Evolutionary conservation across 164 flowering plant species (phyloP), one percentile per base, ranked within the genome.

Genomic region (Echeveria elegans): DNA sequence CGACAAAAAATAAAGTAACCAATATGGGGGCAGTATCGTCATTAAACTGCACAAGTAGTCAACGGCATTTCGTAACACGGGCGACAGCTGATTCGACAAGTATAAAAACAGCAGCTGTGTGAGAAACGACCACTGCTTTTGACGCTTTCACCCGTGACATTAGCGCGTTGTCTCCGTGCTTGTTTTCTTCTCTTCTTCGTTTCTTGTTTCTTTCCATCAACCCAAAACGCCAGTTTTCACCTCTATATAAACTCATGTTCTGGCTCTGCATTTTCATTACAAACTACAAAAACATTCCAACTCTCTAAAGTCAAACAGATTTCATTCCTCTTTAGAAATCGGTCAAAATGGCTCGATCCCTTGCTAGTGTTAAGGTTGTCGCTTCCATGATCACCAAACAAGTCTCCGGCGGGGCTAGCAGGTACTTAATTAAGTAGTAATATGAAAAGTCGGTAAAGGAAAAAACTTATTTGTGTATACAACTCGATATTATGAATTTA

Each of bases 341-440:
- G 61, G 31, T 56, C 31, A 2, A 28, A 29, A 63, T 63, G 66
- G 66, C 66, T 63, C 66, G 41, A 34, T 21, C 66, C 6, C 9
- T 63, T 6, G 21, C 66, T 12, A 63, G 9, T 41, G 66, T 37
- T 7, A 63, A 63, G 66, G n/a, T 37, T 23, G 24, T 63, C 29
- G 41, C 66, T 4, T 14, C 23, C 45, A 26, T 63, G 21, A 23
- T 63, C 24, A 6, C 45, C 41, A 24, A 63, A 15, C 1, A 36
- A 23, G 15, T 31, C 64, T 61, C 64, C 19, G 3, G 37, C 7
- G 37, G 5, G 7, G 5, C 37, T 34, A 34, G 36, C 40, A 1
- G n/a, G n/a, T n/a, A n/a, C n/a, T n/a, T n/a, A n/a, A n/a, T n/a
- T n/a, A n/a, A n/a, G n/a, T n/a, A n/a, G n/a, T n/a, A n/a, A n/a